Evolutionary conservation across 129 eudicot species (phyloP), one percentile per base, ranked within the genome.

Genomic region (Centaurea solstitialis): DNA sequence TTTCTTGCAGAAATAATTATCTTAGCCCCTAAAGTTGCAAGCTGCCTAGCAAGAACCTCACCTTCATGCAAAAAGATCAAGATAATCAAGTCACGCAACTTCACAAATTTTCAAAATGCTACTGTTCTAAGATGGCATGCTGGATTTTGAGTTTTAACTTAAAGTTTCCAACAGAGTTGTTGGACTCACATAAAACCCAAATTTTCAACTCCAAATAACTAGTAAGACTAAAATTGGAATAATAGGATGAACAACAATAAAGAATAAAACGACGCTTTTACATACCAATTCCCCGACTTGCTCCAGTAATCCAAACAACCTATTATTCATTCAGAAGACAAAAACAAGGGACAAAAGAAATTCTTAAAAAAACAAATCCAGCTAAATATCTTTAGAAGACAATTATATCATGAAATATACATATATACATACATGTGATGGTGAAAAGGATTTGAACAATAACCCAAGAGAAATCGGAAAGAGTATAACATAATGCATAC

Each of bases 291-390:
- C 99, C 99, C 26, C 97, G 94, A 86, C 99, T 94, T 38, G 97
- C 97, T 73, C 99, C 99, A 75, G 99, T 92, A 64, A 94, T 92
- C 99, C 99, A 94, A 73, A 92, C 89, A 72, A 94, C 99, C 99
- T 94, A 78, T 53, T 35, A 30, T 28, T 65, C 30, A 78, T 70
- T 71, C 61, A 70, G 71, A 70, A 73, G 2, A 15, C 68, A 78
- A 71, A 72, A 41, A 35, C 12, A 71, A 12, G 30, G 11, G 57
- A 9, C 10, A 15, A 1, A 35, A 50, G 11, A 53, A 37, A 18
- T 10, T 30, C 24, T 53, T 17, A 45, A 53, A 77, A 28, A 47
- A 4, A 41, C 0, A 57, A 22, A 22, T 13, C 59, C 82, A 69
- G 28, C 38, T 37, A 70, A 30, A 28, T 20, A 43, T 2, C 5